These are phyloP conservation scores for Komagataella ulmi DNA, from an alignment of 805 yeast genomes.

Conservation along the genomic window DNA sequence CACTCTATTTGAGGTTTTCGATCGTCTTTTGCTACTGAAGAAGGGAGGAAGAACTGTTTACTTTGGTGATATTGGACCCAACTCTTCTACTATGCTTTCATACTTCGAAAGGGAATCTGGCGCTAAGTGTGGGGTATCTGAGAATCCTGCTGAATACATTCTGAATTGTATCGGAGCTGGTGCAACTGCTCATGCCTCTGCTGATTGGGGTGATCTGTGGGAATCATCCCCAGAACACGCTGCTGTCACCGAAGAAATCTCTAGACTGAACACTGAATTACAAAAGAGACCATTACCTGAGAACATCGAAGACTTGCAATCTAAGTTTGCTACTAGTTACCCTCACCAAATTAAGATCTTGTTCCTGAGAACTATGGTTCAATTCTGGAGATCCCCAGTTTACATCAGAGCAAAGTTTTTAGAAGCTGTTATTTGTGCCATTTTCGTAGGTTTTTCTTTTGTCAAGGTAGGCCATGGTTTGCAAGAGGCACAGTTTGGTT, in stretches of 20 bases:
- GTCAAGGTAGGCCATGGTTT: conserved; percentile 38
- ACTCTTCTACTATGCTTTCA: conserved; percentile 25
- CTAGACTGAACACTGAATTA: conserved; percentile 9
- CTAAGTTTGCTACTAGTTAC: conserved; percentile 33
- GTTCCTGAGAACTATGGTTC: conserved; percentile 21
- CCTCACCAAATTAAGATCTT: conserved; percentile 21
- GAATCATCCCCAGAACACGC: conserved; percentile 17
- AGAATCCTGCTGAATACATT: conserved; percentile 70
- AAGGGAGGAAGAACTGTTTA: conserved; percentile 41
- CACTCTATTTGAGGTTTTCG: conserved; percentile 27
- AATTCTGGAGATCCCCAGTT: conserved; percentile 33
- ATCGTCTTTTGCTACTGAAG: conserved; percentile 28
- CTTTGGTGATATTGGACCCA: conserved; percentile 38
- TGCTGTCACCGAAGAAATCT: conserved; percentile 16
- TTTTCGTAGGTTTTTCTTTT: conserved; percentile 45
- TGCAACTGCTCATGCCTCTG: conserved; percentile 47
- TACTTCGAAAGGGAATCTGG: conserved; percentile 48
- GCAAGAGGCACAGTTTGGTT: conserved; percentile 43
- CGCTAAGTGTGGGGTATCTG: conserved; percentile 41
- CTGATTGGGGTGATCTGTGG: conserved; percentile 62
- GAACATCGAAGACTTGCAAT: not conserved
- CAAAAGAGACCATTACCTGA: conserved; percentile 5
- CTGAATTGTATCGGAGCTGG: conserved; percentile 71
- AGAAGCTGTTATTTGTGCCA: conserved; percentile 26
- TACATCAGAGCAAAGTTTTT: conserved; percentile 35